Percentiles rank a stretch among this genome's conserved stretches.
Conservation (phyloP, 202 grass and related monocot genomes). For the Bolboschoenoplectus hybrid region DNA sequence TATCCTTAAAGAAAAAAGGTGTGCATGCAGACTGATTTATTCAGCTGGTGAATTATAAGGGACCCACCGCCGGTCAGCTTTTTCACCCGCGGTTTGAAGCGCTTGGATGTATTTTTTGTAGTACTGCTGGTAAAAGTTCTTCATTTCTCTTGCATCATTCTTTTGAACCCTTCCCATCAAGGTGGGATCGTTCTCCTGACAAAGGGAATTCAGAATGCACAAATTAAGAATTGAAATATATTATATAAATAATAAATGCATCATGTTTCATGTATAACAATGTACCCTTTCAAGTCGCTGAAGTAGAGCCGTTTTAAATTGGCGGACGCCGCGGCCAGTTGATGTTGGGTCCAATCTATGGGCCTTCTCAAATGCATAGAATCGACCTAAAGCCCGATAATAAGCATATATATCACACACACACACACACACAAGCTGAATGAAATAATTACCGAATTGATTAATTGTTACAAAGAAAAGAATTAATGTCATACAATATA, state of each 20-base stretch:
- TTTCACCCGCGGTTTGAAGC: constrained; percentile 74
- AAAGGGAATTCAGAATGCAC: constrained; percentile 12
- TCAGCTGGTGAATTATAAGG: constrained; percentile 23
- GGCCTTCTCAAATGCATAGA: constrained; percentile 98
- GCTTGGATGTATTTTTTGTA: constrained; percentile 90
- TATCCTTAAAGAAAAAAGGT: not conserved
- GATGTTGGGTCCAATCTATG: constrained; percentile 91
- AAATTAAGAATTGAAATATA: not conserved
- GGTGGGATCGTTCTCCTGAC: constrained; percentile 76
- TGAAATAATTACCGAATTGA: not conserved
- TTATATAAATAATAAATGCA: not conserved
- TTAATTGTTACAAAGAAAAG: no score
- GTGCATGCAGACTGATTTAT: not conserved
- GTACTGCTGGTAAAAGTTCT: constrained; percentile 82
- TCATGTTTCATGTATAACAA: not conserved
- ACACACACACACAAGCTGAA: not conserved
- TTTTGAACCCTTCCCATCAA: constrained; percentile 71
- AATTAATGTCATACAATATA: no score
- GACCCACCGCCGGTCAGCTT: constrained; percentile 77
- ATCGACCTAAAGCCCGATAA: constrained; percentile 61
- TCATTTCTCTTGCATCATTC: constrained; percentile 93
- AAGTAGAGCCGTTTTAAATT: constrained; percentile 93
- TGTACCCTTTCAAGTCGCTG: constrained; percentile 90
- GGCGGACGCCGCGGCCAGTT: constrained; percentile 87
- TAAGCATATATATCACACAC: not conserved